Conservation (phyloP, 306 rosid species). For the Trifolium repens region DNA sequence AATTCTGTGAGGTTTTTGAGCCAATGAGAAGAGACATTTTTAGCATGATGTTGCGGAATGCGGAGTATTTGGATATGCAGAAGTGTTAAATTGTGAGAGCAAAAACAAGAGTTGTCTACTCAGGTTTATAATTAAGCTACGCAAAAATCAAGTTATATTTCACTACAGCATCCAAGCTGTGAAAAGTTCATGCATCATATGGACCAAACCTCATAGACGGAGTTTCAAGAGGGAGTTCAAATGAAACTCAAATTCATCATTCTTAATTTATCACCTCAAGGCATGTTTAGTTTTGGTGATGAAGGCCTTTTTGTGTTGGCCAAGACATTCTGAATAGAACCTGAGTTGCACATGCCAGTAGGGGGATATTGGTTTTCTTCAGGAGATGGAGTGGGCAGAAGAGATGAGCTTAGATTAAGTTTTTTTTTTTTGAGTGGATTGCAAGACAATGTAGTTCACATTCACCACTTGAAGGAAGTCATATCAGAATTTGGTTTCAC, state of each 20-base stretch:
- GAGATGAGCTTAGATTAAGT: neutral
- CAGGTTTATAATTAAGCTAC: neutral
- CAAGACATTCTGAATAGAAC: neutral
- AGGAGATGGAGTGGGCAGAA: neutral
- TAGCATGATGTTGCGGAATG: neutral
- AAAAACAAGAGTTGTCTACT: neutral
- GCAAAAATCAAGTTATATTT: neutral
- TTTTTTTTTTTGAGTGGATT: neutral
- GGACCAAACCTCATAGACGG: neutral
- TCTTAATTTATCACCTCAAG: neutral
- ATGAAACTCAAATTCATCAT: neutral
- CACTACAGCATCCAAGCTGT: neutral
- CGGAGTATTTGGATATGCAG: neutral
- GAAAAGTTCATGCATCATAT: neutral
- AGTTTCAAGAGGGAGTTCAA: neutral
- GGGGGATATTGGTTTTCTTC: neutral
- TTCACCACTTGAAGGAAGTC: neutral
- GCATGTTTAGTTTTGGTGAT: neutral
- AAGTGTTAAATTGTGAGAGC: neutral
- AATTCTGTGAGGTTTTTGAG: neutral
- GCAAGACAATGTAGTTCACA: neutral
- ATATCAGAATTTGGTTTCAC: neutral
- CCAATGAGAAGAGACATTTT: neutral
- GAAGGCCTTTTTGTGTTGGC: neutral
- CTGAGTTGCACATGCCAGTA: neutral